Percentiles rank a stretch among this genome's conserved stretches.
phyloP scores from a whole-genome alignment of 768 basidiomycete species.

The Hericium coralloides region DNA sequence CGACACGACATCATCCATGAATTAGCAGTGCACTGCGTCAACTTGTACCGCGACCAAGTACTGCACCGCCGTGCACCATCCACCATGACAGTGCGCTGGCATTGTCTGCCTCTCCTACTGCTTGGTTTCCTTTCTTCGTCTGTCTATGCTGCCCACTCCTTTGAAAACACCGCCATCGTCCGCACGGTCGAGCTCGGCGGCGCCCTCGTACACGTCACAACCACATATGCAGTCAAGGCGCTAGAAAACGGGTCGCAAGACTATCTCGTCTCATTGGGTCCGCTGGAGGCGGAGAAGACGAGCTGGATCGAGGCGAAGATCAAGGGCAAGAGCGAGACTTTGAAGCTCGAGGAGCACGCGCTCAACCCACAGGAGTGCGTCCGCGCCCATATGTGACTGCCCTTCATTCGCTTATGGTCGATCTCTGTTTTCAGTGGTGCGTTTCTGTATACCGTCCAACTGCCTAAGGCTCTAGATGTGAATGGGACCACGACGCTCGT shows the following conservation, averaged over 20 bases:
- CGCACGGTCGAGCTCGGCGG: constrained; percentile 88
- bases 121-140: constrained; percentile 30
- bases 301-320: constrained; percentile 75
- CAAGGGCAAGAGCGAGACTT: constrained; percentile 56
- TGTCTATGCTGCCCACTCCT: constrained; percentile 39
- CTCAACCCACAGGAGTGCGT: constrained; percentile 46
- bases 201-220: constrained; percentile 78
- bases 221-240: constrained; percentile 78
- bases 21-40: not conserved
- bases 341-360: constrained; percentile 41
- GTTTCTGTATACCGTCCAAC: constrained; percentile 49
- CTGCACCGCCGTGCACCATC: not conserved
- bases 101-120: constrained; percentile 38
- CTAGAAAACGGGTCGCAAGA: constrained; percentile 48
- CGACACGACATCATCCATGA: not conserved
- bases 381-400: not conserved
- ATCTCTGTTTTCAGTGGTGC: constrained; percentile 24
- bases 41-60: not conserved
- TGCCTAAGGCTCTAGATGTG: constrained; percentile 50
- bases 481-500: constrained; percentile 68
- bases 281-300: constrained; percentile 53
- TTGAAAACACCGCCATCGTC: constrained; percentile 86
- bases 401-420: not conserved
- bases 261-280: constrained; percentile 62
- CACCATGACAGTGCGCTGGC: constrained; percentile 36